Evolutionary conservation across 164 flowering plant species (phyloP).

Genomic region (Kingdonia uniflora): DNA sequence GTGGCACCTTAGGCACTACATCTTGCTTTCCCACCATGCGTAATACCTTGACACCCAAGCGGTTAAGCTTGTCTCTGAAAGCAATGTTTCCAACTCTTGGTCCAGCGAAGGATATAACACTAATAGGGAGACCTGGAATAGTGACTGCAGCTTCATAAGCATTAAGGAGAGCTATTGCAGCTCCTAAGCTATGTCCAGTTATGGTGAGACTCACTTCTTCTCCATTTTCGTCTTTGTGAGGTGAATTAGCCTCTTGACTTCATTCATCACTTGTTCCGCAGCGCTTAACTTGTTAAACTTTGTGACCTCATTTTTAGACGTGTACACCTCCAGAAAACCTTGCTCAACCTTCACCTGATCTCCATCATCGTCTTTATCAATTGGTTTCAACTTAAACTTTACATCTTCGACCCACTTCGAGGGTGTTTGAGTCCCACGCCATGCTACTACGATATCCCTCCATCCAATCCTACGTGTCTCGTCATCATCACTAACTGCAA

Average conservation of each 20-base stretch:
- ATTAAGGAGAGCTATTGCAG: constrained; percentile 53
- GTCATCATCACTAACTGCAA: constrained; percentile 44
- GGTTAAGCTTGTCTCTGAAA: constrained; percentile 27
- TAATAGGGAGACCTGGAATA: constrained; percentile 26
- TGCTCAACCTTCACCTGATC: constrained; percentile 32
- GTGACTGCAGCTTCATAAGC: constrained; percentile 37
- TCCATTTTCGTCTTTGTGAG: constrained; percentile 21
- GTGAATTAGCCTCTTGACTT: constrained; percentile 27
- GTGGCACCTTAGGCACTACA: constrained; percentile 43
- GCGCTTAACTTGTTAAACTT: constrained; percentile 51
- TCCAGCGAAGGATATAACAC: constrained; percentile 53
- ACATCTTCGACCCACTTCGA: constrained; percentile 50
- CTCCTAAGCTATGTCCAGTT: constrained; percentile 72
- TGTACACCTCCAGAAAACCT: constrained; percentile 53
- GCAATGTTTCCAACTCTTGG: constrained; percentile 57
- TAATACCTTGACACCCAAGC: constrained; percentile 32
- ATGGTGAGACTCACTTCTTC: constrained; percentile 55
- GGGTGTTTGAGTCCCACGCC: constrained; percentile 60
- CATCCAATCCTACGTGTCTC: constrained; percentile 44
- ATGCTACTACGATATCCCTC: constrained; percentile 54
- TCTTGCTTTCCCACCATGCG: constrained; percentile 41
- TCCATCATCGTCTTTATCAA: constrained; percentile 12
- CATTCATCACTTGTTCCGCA: constrained; percentile 51
- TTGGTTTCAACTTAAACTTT: constrained; percentile 24
- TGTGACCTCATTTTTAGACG: constrained; percentile 26